A percentile compares a stretch with the other conserved stretches of the same genome.
These are phyloP conservation scores for Bipolaris victoriae DNA, from an alignment of 2,329 filamentous ascomycete species.

Conservation along the genomic window DNA sequence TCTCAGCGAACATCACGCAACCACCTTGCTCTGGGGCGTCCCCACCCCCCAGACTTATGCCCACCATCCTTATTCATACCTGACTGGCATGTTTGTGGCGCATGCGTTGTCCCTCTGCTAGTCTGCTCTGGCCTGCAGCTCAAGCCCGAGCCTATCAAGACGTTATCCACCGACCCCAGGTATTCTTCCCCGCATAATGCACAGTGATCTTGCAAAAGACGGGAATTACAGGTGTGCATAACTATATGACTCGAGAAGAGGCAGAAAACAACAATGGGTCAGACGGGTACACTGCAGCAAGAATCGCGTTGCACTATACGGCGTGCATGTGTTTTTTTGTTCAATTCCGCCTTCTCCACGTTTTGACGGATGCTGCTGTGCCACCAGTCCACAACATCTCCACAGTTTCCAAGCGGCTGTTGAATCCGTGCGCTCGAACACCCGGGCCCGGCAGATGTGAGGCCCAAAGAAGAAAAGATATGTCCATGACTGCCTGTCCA, in stretches of 20 bases:
- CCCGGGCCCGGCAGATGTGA: conserved; percentile 3
- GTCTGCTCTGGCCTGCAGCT: conserved; percentile 3
- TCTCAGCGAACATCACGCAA: conserved; percentile 7
- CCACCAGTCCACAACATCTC: not conserved
- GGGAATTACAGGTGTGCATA: conserved; percentile 2
- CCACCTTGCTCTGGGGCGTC: not conserved
- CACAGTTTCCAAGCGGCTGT: not conserved
- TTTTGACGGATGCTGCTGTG: not conserved
- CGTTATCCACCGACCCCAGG: not conserved
- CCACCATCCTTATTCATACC: conserved; percentile 1
- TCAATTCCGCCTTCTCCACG: conserved; percentile 1
- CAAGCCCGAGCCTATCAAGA: conserved; percentile 10
- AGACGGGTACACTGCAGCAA: not conserved
- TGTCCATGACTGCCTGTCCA: not conserved
- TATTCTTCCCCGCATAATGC: conserved; percentile 17
- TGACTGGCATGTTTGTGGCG: conserved; percentile 4
- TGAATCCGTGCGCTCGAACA: not conserved
- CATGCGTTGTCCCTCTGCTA: not conserved
- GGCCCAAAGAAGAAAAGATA: not conserved
- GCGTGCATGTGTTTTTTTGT: not conserved
- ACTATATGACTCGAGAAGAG: conserved; percentile 1
- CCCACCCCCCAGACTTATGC: not conserved
- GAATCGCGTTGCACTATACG: conserved; percentile 1
- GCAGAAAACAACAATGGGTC: not conserved
- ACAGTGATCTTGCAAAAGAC: conserved; percentile 4